Conservation (phyloP, 2,329 filamentous ascomycete genomes). For the Zymoseptoria ardabiliae region DNA sequence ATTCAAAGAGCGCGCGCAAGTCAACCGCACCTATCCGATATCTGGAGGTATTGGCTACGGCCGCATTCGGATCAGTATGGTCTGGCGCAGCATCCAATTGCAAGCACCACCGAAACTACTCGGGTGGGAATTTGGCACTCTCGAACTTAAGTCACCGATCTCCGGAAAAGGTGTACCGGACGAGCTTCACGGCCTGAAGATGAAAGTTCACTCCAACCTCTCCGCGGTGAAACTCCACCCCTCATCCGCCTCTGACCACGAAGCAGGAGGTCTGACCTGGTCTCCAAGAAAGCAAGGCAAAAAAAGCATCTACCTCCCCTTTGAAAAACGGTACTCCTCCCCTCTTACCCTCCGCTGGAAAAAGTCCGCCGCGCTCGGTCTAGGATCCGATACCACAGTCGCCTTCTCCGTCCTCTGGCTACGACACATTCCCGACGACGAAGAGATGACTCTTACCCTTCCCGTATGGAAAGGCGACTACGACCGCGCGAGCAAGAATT, state of each 20-base stretch:
- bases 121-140: constrained; percentile 66
- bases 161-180: constrained; percentile 44
- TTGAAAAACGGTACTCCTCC: constrained; percentile 55
- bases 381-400: constrained; percentile 48
- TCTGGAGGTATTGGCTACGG: constrained; percentile 68
- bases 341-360: constrained; percentile 53
- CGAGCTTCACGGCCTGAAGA: constrained; percentile 39
- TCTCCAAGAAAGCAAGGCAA: constrained; percentile 36
- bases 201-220: constrained; percentile 55
- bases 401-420: constrained; percentile 63
- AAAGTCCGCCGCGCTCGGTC: constrained; percentile 37
- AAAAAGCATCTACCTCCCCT: constrained; percentile 46
- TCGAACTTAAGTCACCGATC: constrained; percentile 53
- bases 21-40: constrained; percentile 59
- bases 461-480: constrained; percentile 62
- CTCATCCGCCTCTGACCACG: constrained; percentile 5
- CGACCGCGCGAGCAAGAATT: constrained; percentile 46
- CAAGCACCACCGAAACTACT: constrained; percentile 51
- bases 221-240: constrained; percentile 53
- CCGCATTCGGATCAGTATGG: constrained; percentile 59
- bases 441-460: constrained; percentile 51
- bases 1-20: constrained; percentile 56
- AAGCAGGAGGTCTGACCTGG: constrained; percentile 43
- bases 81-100: constrained; percentile 63
- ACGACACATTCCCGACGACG: constrained; percentile 61